Base-by-base conservation (phyloP, 1,284 basidiomycete genomes). In the Sporisorium exsertum region DNA sequence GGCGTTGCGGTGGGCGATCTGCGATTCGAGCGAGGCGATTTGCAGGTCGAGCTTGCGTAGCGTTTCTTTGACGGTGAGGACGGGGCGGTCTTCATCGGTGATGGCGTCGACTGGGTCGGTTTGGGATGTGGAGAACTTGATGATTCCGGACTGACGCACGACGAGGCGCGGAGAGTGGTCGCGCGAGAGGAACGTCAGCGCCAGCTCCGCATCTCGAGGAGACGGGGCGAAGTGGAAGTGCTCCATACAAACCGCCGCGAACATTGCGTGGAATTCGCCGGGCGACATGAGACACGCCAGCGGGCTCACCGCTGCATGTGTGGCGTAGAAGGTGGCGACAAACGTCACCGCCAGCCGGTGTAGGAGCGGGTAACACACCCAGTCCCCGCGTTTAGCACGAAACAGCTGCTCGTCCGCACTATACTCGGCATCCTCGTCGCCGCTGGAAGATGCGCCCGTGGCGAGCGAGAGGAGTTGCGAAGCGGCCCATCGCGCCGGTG, bases 141-240 rank as follows among this genome's bases (percentile, higher is more conserved):
- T 35, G 12, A 82, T 40, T 7, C 93, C 93, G 60, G 91, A 90
- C 65, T 90, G 88, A 58, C 92, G 89, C 12, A 90, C 86, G 0
- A 92, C 87, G 5, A 95, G 73, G 0, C 89, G 87, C 77, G 45
- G 45, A 0, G 9, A 6, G 2, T 88, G 89, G 82, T 98, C 95
- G 52, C 95, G 88, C 78, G 91, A 89, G 42, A 98, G 87, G 85
- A 91, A 94, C 84, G 88, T 92, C 29, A 96, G 64, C 33, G 97
- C 82, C 2, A 95, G 89, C 60, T 89, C 89, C 13, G 90, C 84
- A 83, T 98, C 94, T 20, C 83, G 79, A 61, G 91, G 89, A 16
- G 91, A 89, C 82, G 86, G 16, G 86, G 8, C 4, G 24, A 64
- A 72, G 10, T 43, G 52, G 18, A 43, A 73, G 12, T 62, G 49